A percentile compares a stretch with the other conserved stretches of the same genome.
Evolutionary conservation across 148 eudicot species (phyloP).

Genomic region (Salicornia ramosissima): DNA sequence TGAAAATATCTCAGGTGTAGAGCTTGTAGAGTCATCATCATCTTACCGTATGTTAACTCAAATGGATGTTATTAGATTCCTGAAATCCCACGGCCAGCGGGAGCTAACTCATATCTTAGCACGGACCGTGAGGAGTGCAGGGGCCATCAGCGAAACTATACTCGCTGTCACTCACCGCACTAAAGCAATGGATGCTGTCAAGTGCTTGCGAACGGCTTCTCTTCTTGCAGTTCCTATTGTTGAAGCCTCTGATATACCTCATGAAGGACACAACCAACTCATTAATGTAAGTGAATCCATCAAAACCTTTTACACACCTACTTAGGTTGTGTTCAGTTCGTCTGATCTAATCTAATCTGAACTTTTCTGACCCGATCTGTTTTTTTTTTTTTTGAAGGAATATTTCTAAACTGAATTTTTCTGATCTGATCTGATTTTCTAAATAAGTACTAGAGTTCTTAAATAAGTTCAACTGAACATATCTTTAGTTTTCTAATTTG

Average conservation of each 20-base stretch:
- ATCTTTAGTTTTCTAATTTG: too few relatives aligned
- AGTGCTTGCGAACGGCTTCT: constrained; percentile 50
- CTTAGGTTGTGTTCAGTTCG: neutral
- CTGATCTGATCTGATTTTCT: too few relatives aligned
- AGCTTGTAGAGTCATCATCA: constrained; percentile 73
- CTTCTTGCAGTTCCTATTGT: constrained; percentile 75
- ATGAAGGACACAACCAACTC: constrained; percentile 53
- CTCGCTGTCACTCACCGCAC: constrained; percentile 53
- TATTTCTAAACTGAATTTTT: too few relatives aligned
- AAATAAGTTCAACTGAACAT: too few relatives aligned
- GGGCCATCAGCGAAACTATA: constrained; percentile 38
- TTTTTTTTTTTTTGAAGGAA: too few relatives aligned
- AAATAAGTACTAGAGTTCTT: too few relatives aligned
- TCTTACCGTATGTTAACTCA: constrained; percentile 73
- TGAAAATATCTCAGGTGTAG: constrained; percentile 67
- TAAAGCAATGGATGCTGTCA: constrained; percentile 60
- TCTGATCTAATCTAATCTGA: too few relatives aligned
- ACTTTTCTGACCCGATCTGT: too few relatives aligned
- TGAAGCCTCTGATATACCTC: constrained; percentile 32
- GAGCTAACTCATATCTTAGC: constrained; percentile 39
- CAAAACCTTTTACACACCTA: neutral
- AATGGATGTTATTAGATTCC: constrained; percentile 71
- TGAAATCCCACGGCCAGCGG: constrained; percentile 28
- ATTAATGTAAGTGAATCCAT: constrained; percentile 43
- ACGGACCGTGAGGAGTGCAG: constrained; percentile 29